Evolutionary conservation across 2,329 filamentous ascomycete species (phyloP), one percentile per base, ranked within the genome.

Genomic region (Metarhizium anisopliae): DNA sequence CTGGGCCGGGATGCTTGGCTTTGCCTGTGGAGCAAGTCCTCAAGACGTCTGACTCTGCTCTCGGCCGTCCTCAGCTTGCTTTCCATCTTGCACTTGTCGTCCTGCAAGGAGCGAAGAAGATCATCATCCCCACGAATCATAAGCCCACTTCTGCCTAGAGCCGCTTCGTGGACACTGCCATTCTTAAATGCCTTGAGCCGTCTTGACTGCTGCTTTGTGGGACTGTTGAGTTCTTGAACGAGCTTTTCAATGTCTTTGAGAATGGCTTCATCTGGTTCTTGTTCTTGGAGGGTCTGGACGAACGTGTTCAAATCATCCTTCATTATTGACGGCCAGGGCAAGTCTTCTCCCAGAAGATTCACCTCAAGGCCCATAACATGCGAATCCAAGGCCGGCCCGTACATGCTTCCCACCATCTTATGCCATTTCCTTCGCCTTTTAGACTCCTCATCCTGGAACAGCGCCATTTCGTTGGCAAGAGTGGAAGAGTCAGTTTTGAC

Each of bases 171-270:
- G 42, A 97, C 82, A 66, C 94, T 97, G 16, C 94, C 94, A 66
- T 95, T 94, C 68, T 96, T 96, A 76, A 99, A 97, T 5, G 90
- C 91, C 68, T 93, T 95, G 6, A 94, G 83, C 56, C 90, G 84
- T 70, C 90, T 92, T 58, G 86, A 83, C 67, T 95, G 92, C 68
- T 94, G 90, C 63, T 87, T 90, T 0, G 90, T 94, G 2, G 93
- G 91, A 55, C 81, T 83, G 67, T 86, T 86, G 14, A 97, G 77
- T 54, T 95, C 91, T 58, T 85, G 84, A 58, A 95, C 80, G 18
- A 91, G 81, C 65, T 90, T 89, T 3, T 78, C 75, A 38, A 97
- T 78, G 53, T 95, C 89, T 11, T 85, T 79, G 1, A 90, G 75
- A 57, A 92, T 76, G 2, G 77, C 76, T 5, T 83, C 75, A 56